Conservation (phyloP, 139 green algal species). For the Chlamydomonas sp. region DNA sequence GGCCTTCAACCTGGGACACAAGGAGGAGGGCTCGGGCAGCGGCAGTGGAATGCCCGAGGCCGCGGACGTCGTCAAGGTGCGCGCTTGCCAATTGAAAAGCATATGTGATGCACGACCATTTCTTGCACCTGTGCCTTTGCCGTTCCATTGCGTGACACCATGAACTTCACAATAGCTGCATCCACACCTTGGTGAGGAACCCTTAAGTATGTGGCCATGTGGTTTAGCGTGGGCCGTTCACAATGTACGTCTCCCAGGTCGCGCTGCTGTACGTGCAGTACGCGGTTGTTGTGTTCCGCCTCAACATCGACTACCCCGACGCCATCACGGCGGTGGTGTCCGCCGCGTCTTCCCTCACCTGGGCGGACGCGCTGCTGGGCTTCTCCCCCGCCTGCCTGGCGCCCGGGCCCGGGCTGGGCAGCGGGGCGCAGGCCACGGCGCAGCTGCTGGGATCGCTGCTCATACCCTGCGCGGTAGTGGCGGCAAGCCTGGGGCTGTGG, state of each 20-base stretch:
- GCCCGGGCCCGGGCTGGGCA: not conserved
- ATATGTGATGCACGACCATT: no score
- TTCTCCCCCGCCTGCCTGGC: conserved; percentile 9
- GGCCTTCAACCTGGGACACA: not conserved
- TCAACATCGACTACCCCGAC: conserved; percentile 33
- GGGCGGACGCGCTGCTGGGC: not conserved
- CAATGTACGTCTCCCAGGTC: not conserved
- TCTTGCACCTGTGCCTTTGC: not conserved
- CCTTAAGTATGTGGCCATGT: no score
- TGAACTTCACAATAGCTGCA: no score
- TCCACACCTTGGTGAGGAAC: no score
- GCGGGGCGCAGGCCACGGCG: not conserved
- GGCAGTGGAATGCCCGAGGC: no score
- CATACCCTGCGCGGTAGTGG: not conserved
- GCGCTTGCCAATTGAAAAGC: no score
- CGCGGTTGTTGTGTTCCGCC: conserved; percentile 19
- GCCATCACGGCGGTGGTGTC: conserved; percentile 13
- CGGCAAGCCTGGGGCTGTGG: conserved; percentile 27
- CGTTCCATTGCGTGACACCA: no score
- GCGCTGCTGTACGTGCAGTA: conserved; percentile 38
- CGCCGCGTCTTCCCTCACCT: no score
- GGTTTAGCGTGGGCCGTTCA: not conserved
- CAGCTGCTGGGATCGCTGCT: conserved; percentile 10
- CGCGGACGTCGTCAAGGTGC: not conserved
- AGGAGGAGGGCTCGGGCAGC: no score